Conservation (phyloP, 108 stramenopile genomes). For the Cylindrotheca fusiformis region DNA sequence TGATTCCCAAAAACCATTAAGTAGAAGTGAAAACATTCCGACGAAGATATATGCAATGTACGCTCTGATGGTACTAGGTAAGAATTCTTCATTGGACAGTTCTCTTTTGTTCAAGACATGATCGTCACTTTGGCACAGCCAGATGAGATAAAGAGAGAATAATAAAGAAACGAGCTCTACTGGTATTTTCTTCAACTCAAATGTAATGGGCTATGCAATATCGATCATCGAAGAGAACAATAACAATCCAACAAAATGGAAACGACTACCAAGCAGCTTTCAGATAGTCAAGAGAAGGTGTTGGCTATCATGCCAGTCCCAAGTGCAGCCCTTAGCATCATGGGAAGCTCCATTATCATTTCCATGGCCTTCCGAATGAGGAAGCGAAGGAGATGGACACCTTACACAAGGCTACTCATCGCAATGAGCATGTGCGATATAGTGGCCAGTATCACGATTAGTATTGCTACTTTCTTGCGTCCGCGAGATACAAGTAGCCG, state of each 20-base stretch:
- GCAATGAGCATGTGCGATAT: constrained; percentile 7
- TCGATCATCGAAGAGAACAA: not conserved
- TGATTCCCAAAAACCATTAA: no score
- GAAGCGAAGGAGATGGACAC: not conserved
- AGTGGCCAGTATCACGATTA: not conserved
- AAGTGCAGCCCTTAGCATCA: not conserved
- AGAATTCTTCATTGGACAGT: not conserved
- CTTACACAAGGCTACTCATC: constrained; percentile 6
- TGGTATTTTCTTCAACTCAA: not conserved
- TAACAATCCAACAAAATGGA: not conserved
- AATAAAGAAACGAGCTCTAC: not conserved
- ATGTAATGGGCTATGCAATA: not conserved
- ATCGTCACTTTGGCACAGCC: not conserved
- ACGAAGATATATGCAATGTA: no score
- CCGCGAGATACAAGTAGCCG: not conserved
- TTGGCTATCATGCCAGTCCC: constrained; percentile 1
- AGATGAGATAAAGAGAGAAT: no score
- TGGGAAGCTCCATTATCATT: not conserved
- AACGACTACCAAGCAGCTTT: not conserved
- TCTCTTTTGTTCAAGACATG: not conserved
- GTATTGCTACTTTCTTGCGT: constrained; percentile 1
- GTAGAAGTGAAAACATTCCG: no score
- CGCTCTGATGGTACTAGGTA: no score
- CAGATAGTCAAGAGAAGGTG: constrained; percentile 3
- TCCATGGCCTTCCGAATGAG: not conserved